Conservation (phyloP, 768 basidiomycete genomes). For the Dendrothele bispora region DNA sequence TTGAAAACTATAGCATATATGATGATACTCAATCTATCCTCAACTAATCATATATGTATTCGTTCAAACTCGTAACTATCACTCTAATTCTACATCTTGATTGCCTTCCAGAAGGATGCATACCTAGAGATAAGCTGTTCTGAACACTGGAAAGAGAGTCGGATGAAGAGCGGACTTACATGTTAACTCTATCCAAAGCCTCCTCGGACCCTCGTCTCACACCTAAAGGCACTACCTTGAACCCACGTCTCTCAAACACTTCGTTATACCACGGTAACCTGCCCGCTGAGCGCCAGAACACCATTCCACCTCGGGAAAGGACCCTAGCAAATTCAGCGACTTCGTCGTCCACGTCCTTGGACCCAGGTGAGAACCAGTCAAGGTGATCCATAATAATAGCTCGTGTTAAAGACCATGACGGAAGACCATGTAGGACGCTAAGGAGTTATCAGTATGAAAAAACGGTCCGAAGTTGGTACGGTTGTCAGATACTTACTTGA, state of each 20-base stretch:
- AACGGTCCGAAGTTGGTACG: neutral
- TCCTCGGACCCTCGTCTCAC: constrained; percentile 46
- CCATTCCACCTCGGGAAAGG: constrained; percentile 55
- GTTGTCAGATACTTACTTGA: constrained; percentile 46
- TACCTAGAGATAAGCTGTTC: constrained; percentile 23
- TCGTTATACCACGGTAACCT: constrained; percentile 67
- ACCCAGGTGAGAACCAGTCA: constrained; percentile 55
- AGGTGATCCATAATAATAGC: constrained; percentile 74
- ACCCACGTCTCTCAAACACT: constrained; percentile 54
- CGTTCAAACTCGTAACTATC: no score
- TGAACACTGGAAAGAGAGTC: neutral
- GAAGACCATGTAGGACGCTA: constrained; percentile 34
- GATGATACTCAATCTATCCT: no score
- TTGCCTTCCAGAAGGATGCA: constrained; percentile 34
- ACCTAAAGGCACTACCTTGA: constrained; percentile 50
- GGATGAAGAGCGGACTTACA: constrained; percentile 39
- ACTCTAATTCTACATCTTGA: constrained; percentile 19
- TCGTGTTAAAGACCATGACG: constrained; percentile 49
- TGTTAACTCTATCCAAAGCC: constrained; percentile 70
- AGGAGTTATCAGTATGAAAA: neutral
- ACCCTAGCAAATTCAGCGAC: constrained; percentile 55
- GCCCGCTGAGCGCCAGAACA: constrained; percentile 67
- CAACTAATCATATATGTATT: no score
- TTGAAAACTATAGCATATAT: no score
- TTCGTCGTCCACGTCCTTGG: constrained; percentile 50